A percentile compares a stretch with the other conserved stretches of the same genome.
Conservation (phyloP, 2,329 filamentous ascomycete genomes). For the Fusarium tupiense region DNA sequence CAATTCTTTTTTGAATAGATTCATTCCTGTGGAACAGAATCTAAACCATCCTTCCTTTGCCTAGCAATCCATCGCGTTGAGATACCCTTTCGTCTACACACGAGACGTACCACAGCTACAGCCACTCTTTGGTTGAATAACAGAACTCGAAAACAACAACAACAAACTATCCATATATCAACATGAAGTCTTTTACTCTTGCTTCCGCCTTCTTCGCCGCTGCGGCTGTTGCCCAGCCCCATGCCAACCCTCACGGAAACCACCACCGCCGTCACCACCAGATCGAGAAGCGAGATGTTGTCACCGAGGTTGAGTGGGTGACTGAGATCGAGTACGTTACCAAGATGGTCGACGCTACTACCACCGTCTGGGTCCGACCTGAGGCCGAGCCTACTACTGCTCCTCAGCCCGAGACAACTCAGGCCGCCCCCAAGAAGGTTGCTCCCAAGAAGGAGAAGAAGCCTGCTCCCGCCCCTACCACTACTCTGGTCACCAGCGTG, state of each 20-base stretch:
- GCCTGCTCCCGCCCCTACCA: slow-evolving; percentile 35
- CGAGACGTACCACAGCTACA: slow-evolving; percentile 36
- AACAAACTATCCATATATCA: slow-evolving; percentile 1
- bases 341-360: slow-evolving; percentile 58
- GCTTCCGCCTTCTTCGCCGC: slow-evolving; percentile 49
- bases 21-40: slow-evolving; percentile 45
- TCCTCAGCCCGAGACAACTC: slow-evolving; percentile 25
- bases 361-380: slow-evolving; percentile 57
- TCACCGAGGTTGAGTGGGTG: slow-evolving; percentile 62
- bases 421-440: slow-evolving; percentile 16
- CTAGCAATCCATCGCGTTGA: slow-evolving; percentile 31
- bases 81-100: slow-evolving; percentile 36
- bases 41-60: slow-evolving; percentile 36
- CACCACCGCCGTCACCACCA: slow-evolving; percentile 51
- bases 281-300: slow-evolving; percentile 52
- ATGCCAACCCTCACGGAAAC: slow-evolving; percentile 45
- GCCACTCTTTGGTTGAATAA: slow-evolving; percentile 32
- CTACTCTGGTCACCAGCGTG: slow-evolving; percentile 31
- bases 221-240: slow-evolving; percentile 62
- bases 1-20: slow-evolving; percentile 37
- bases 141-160: slow-evolving; percentile 32
- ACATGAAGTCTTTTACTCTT: slow-evolving; percentile 55
- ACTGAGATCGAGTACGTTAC: slow-evolving; percentile 60
- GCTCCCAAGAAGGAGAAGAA: slow-evolving; percentile 34
- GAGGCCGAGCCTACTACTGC: slow-evolving; percentile 41